Evolutionary conservation across 345 rosid species (phyloP), one percentile per base, ranked within the genome.

Genomic region (Conringia planisiliqua): DNA sequence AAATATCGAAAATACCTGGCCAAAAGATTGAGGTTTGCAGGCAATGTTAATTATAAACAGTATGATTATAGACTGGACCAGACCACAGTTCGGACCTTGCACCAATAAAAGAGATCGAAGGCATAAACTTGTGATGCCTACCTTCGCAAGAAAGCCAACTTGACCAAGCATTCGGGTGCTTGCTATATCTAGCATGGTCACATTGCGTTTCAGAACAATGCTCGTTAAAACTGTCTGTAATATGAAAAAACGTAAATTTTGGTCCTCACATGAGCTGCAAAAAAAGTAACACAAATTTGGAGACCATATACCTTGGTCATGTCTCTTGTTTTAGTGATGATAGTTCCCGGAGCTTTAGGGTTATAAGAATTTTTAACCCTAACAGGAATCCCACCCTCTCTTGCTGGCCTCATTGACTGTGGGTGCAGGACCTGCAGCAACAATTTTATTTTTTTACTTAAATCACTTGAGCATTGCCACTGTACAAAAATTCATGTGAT

Each of bases 81-180:
- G 24, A 35, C 24, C 58, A 66, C 17, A 33, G 18, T 75, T 58
- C 26, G 6, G 62, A 32, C 38, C 30, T 11, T 74, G 57, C 56
- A 16, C 48, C 36, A 56, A 11, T 17, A 13, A 48, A 55, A 2
- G 51, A 10, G 22, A 30, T 52, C 12, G 24, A 7, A 44, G 16
- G 26, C 24, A 35, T 43, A 29, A 44, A 56, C n/a, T 47, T 74
- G 13, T 38, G 39, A 38, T 20, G 61, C 62, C 62, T 78, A 92
- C 98, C 96, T 89, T 95, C 0, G 99, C 98, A 71, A 95, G 98
- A 80, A 95, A 95, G 26, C 99, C 99, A 86, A 75, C 90, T 78
- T 92, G 98, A 71, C 99, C 98, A 69, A 95, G 97, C 99, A 95
- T 95, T 61, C 98, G 94, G 30, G 99, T 92, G 81, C 99, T 95